Percentiles rank a stretch among this genome's conserved stretches.
Evolutionary conservation across 129 eudicot genomes (phyloP).

Genomic region (Tanacetum coccineum): DNA sequence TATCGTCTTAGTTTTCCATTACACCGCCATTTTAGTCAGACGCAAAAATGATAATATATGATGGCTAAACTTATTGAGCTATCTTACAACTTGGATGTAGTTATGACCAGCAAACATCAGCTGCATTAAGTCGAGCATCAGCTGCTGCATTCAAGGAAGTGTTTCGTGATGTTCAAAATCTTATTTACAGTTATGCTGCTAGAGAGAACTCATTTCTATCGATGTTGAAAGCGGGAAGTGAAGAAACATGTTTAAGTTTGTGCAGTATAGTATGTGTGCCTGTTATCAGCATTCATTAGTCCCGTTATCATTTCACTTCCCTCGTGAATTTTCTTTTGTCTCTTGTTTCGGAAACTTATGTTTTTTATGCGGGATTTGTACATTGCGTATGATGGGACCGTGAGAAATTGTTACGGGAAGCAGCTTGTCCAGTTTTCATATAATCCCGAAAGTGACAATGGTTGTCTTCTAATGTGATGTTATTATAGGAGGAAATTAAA

Average conservation of each 20-base stretch:
- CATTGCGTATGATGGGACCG: slow-evolving; percentile 76
- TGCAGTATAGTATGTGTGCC: slow-evolving; percentile 79
- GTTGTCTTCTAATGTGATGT: not conserved
- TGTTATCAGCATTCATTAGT: slow-evolving; percentile 78
- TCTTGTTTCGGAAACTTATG: slow-evolving; percentile 60
- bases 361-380: slow-evolving; percentile 83
- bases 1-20: too few species aligned
- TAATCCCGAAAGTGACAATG: slow-evolving; percentile 7
- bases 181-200: too few species aligned
- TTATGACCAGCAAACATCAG: slow-evolving; percentile 51
- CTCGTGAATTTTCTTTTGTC: slow-evolving; percentile 61
- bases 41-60: too few species aligned
- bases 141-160: slow-evolving; percentile 65
- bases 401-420: slow-evolving; percentile 67
- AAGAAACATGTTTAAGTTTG: slow-evolving; percentile 62
- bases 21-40: too few species aligned
- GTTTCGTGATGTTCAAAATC: slow-evolving; percentile 28
- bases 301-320: slow-evolving; percentile 61
- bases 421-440: slow-evolving; percentile 78
- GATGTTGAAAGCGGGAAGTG: slow-evolving; percentile 67
- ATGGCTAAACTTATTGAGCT: too few species aligned
- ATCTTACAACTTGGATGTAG: not conserved
- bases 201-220: too few species aligned
- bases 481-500: too few species aligned
- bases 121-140: slow-evolving; percentile 64